Evolutionary conservation across 768 basidiomycete genomes (phyloP).

Genomic region (Russula griseocarnosa): DNA sequence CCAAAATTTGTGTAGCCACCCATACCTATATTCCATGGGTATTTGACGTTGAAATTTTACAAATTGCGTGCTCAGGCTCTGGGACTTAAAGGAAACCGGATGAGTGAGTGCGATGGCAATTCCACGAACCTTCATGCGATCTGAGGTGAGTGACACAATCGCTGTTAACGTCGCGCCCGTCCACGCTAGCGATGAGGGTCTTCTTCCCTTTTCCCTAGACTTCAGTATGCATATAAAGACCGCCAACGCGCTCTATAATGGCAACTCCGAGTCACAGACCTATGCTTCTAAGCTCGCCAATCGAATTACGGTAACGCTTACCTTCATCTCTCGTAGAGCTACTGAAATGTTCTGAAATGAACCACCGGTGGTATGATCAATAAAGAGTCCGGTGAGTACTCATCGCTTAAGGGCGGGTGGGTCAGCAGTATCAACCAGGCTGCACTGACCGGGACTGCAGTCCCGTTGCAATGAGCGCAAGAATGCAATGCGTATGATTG

Average conservation of each 20-base stretch:
- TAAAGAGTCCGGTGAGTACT: slow-evolving; percentile 34
- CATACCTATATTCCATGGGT: neutral
- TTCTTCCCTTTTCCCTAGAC: slow-evolving; percentile 14
- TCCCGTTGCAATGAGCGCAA: slow-evolving; percentile 32
- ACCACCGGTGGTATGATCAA: neutral
- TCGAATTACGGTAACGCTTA: slow-evolving; percentile 40
- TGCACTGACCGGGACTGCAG: neutral
- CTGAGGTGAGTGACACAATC: neutral
- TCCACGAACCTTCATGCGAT: slow-evolving; percentile 44
- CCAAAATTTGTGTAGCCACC: slow-evolving; percentile 32
- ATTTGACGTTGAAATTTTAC: neutral
- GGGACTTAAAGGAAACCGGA: slow-evolving; percentile 44
- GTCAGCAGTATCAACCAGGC: slow-evolving; percentile 31
- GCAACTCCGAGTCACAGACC: slow-evolving; percentile 26
- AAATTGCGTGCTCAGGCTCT: slow-evolving; percentile 30
- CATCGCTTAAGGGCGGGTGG: slow-evolving; percentile 31
- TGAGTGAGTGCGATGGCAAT: slow-evolving; percentile 41
- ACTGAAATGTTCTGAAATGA: neutral
- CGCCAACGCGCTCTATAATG: slow-evolving; percentile 28
- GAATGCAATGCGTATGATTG: slow-evolving; percentile 28
- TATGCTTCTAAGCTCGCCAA: slow-evolving; percentile 41
- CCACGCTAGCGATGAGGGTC: neutral
- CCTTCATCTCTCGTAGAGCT: neutral
- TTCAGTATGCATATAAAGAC: slow-evolving; percentile 30
- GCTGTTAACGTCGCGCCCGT: too few relatives aligned